A percentile compares a stretch with the other conserved stretches of the same genome.
Evolutionary conservation across 1,284 basidiomycete genomes (phyloP).

Genomic region (Earliella scabrosa): DNA sequence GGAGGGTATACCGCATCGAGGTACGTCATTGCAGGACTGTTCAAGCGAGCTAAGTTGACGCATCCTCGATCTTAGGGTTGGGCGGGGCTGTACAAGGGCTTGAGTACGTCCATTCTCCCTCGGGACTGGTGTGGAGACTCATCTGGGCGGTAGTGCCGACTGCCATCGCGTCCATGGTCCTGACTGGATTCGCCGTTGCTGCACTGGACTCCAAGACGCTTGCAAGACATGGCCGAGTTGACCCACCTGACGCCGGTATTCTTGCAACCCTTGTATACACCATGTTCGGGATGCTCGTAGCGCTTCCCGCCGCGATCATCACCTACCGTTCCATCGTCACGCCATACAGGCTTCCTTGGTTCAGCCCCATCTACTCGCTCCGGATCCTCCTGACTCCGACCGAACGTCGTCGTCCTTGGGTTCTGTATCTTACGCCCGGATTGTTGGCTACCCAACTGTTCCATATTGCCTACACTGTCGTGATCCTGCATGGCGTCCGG

Average conservation of each 20-base stretch:
- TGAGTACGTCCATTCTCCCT: conserved; percentile 54
- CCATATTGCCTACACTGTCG: conserved; percentile 69
- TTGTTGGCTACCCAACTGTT: conserved; percentile 71
- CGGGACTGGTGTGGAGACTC: neutral
- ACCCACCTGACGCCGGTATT: conserved; percentile 70
- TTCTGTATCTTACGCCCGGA: conserved; percentile 84
- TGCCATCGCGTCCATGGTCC: conserved; percentile 60
- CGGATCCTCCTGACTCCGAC: conserved; percentile 82
- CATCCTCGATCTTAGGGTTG: conserved; percentile 61
- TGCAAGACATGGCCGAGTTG: conserved; percentile 67
- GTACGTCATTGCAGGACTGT: conserved; percentile 38
- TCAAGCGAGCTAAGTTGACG: conserved; percentile 4
- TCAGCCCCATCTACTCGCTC: conserved; percentile 64
- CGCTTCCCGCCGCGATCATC: conserved; percentile 80
- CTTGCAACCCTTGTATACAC: conserved; percentile 67
- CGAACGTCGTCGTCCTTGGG: conserved; percentile 80
- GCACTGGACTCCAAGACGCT: conserved; percentile 58
- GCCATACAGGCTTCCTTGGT: conserved; percentile 78
- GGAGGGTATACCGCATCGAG: conserved; percentile 78
- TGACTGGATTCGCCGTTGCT: conserved; percentile 60
- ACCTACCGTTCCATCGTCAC: conserved; percentile 90
- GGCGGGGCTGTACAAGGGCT: conserved; percentile 83
- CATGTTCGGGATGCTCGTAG: conserved; percentile 71
- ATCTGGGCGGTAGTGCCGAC: conserved; percentile 63
- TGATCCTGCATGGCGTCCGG: conserved; percentile 71